These are phyloP conservation scores for Salix suchowensis DNA, from an alignment of 345 rosid species.

Conservation along the genomic window DNA sequence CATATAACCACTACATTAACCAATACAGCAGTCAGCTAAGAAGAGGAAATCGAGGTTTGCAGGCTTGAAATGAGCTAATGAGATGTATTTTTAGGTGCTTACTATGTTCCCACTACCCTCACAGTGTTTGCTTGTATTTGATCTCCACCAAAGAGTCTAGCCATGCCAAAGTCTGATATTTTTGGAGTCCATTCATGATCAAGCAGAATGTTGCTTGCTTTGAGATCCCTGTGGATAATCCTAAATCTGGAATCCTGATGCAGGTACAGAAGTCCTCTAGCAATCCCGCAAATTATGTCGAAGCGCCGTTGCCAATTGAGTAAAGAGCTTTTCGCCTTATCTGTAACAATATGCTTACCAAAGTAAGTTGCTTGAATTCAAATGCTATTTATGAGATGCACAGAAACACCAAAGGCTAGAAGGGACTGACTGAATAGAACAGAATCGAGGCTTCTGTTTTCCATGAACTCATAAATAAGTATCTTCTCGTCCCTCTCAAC, in stretches of 20 bases:
- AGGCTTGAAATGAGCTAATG: neutral
- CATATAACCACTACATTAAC: constrained; percentile 62
- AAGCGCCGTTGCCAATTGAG: constrained; percentile 63
- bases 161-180: constrained; percentile 88
- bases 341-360: constrained; percentile 25
- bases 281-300: constrained; percentile 58
- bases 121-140: constrained; percentile 55
- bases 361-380: neutral
- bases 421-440: constrained; percentile 54
- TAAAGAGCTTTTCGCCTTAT: constrained; percentile 33
- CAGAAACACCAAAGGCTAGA: neutral
- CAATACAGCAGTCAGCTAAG: neutral
- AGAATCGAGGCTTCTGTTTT: constrained; percentile 65
- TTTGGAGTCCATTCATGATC: constrained; percentile 64
- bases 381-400: neutral
- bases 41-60: neutral
- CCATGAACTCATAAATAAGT: constrained; percentile 84
- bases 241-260: constrained; percentile 79
- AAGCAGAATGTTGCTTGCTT: constrained; percentile 73
- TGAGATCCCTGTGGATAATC: constrained; percentile 76
- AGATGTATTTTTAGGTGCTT: constrained; percentile 24
- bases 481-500: constrained; percentile 63
- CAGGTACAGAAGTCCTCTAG: constrained; percentile 73
- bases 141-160: constrained; percentile 68
- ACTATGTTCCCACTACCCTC: constrained; percentile 80